These are phyloP conservation scores for Termitomyces sp. DNA, from an alignment of 768 basidiomycete genomes.

Conservation along the genomic window DNA sequence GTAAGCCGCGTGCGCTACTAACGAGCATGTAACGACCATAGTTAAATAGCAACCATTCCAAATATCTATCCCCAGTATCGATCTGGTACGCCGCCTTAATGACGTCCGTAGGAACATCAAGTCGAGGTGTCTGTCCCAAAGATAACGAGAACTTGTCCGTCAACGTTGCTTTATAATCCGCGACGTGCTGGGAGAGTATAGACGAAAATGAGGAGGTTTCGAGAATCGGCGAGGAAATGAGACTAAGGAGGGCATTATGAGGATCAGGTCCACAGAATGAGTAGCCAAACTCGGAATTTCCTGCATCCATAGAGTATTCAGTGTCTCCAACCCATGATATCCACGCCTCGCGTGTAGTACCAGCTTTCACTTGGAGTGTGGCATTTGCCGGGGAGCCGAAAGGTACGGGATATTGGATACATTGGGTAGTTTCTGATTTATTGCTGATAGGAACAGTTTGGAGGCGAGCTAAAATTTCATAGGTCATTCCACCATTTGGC, in stretches of 20 bases:
- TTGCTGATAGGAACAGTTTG: constrained; percentile 17
- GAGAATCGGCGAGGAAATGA: constrained; percentile 27
- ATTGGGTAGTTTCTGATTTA: constrained; percentile 20
- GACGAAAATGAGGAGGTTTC: constrained; percentile 29
- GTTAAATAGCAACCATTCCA: constrained; percentile 76
- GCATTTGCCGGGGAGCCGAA: constrained; percentile 35
- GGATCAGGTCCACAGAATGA: constrained; percentile 66
- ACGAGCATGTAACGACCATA: constrained; percentile 65
- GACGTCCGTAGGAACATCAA: constrained; percentile 54
- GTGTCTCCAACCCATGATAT: constrained; percentile 75
- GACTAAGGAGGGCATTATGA: constrained; percentile 38
- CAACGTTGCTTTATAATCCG: constrained; percentile 44
- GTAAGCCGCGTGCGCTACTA: constrained; percentile 54
- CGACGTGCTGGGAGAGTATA: constrained; percentile 45
- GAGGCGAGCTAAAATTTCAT: constrained; percentile 58
- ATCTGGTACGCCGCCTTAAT: constrained; percentile 50
- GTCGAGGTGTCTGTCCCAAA: constrained; percentile 55
- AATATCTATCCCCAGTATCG: constrained; percentile 55
- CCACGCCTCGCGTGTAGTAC: constrained; percentile 50
- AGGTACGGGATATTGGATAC: constrained; percentile 28
- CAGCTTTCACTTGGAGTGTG: constrained; percentile 39
- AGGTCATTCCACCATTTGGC: constrained; percentile 58
- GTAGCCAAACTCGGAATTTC: constrained; percentile 50
- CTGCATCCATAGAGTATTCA: constrained; percentile 61
- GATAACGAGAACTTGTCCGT: constrained; percentile 49